These are phyloP conservation scores for Zizania palustris DNA, from an alignment of 202 grass and related monocot species.

Conservation along the genomic window DNA sequence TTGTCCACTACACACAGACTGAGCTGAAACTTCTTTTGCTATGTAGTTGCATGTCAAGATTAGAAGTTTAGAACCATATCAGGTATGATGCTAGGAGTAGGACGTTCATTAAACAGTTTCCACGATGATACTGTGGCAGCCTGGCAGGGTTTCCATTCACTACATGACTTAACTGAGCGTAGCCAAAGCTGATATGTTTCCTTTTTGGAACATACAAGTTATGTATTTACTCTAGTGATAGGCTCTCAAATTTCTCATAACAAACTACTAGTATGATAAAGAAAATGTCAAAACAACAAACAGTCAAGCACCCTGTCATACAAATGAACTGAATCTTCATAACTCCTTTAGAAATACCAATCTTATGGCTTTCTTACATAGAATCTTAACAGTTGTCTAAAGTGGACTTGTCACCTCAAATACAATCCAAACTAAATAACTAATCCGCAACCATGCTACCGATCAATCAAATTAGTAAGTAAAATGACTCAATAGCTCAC, in stretches of 20 bases:
- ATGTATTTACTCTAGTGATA: background rate
- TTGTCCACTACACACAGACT: background rate
- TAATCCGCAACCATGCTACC: background rate
- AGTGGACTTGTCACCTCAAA: background rate
- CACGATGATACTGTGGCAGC: background rate
- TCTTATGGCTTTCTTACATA: background rate
- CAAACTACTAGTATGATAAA: background rate
- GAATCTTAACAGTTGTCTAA: background rate
- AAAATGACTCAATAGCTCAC: background rate
- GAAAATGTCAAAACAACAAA: slow-evolving; percentile 10
- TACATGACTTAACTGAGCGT: background rate
- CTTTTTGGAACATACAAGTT: slow-evolving; percentile 7
- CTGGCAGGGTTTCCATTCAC: background rate
- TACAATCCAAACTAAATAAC: slow-evolving; percentile 23
- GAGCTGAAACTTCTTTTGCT: too few relatives aligned
- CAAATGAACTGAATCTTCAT: slow-evolving; percentile 9
- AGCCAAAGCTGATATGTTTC: slow-evolving; percentile 15
- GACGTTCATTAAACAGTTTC: background rate
- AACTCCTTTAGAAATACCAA: background rate
- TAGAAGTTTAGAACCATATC: slow-evolving; percentile 19
- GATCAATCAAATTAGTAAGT: background rate
- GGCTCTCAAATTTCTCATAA: background rate
- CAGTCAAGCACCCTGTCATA: background rate
- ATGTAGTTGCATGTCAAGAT: background rate
- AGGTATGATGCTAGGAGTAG: slow-evolving; percentile 1